These are phyloP conservation scores for Apophysomyces trapeziformis DNA, from an alignment of 371 early-diverging fungal species.

Conservation along the genomic window DNA sequence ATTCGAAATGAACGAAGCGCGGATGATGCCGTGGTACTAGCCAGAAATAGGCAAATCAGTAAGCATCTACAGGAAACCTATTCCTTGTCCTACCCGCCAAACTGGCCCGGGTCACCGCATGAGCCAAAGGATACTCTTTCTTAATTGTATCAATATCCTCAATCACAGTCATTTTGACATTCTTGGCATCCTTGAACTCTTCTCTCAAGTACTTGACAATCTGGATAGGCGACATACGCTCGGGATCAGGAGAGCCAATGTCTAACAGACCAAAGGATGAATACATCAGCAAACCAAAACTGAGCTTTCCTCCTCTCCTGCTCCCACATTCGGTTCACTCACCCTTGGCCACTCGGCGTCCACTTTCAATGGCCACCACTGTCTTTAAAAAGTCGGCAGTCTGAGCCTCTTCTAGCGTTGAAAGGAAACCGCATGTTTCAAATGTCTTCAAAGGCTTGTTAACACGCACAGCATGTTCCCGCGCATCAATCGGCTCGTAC, in stretches of 20 bases:
- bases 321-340: conserved; percentile 1
- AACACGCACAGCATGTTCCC: conserved; percentile 63
- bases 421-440: conserved; percentile 54
- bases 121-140: conserved; percentile 83
- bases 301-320: background rate
- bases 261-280: conserved; percentile 41
- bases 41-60: background rate
- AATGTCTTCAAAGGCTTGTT: conserved; percentile 52
- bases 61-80: background rate
- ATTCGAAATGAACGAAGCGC: conserved; percentile 80
- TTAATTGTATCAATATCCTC: conserved; percentile 68
- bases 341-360: conserved; percentile 74
- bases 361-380: conserved; percentile 75
- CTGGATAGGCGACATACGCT: conserved; percentile 83
- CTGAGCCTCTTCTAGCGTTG: conserved; percentile 33
- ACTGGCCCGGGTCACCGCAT: conserved; percentile 83
- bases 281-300: background rate
- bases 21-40: conserved; percentile 77
- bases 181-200: conserved; percentile 49
- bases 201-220: conserved; percentile 73
- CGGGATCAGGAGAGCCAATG: conserved; percentile 85
- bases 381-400: conserved; percentile 33
- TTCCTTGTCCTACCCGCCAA: conserved; percentile 54
- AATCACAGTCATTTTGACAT: conserved; percentile 68
- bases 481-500: conserved; percentile 83